Conservation (phyloP, 257 asterid genomes). For the Scutellaria baicalensis region DNA sequence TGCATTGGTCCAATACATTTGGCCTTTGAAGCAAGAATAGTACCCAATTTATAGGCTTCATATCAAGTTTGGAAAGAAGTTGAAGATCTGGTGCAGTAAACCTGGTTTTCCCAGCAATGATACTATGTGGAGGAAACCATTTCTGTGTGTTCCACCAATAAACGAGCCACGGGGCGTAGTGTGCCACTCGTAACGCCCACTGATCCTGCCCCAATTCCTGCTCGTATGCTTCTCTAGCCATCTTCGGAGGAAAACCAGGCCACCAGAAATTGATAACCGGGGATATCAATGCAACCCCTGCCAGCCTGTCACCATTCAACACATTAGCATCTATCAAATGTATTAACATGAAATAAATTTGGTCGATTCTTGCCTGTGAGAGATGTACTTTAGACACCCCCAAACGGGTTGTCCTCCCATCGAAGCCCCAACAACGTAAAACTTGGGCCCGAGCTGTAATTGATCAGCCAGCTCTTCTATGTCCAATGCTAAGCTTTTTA, state of each 20-base stretch:
- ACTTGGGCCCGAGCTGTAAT: slow-evolving; percentile 53
- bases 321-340: neutral
- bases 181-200: slow-evolving; percentile 64
- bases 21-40: neutral
- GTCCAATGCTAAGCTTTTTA: slow-evolving; percentile 47
- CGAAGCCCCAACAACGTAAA: slow-evolving; percentile 50
- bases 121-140: slow-evolving; percentile 56
- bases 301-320: slow-evolving; percentile 31
- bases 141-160: slow-evolving; percentile 80
- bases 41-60: slow-evolving; percentile 31
- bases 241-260: slow-evolving; percentile 51
- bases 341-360: neutral
- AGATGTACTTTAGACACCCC: slow-evolving; percentile 73
- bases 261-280: slow-evolving; percentile 74
- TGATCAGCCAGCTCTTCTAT: slow-evolving; percentile 65
- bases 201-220: slow-evolving; percentile 42
- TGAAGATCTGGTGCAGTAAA: slow-evolving; percentile 40
- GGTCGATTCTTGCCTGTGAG: slow-evolving; percentile 41
- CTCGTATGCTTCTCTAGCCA: slow-evolving; percentile 38
- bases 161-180: slow-evolving; percentile 52
- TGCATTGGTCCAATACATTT: no score
- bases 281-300: slow-evolving; percentile 54
- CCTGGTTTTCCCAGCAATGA: slow-evolving; percentile 34
- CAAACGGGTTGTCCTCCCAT: slow-evolving; percentile 70
- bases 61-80: slow-evolving; percentile 20